Base-by-base conservation (phyloP, 2,329 filamentous ascomycete species). In the Xylaria sp. region DNA sequence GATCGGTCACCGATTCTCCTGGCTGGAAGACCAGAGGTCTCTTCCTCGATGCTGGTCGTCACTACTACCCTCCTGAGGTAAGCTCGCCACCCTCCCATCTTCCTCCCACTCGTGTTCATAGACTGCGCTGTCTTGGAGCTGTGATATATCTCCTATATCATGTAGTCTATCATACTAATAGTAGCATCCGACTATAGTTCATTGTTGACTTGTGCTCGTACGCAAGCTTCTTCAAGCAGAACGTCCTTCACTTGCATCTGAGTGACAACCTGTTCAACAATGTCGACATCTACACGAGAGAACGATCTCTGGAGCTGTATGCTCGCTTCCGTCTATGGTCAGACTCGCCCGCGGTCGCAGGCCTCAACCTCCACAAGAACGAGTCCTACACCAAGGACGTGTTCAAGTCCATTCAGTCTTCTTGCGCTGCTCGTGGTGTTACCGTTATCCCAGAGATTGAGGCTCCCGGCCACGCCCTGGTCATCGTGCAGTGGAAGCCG, bases 151-250 rank as follows among this genome's bases (percentile, higher is more conserved):
- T 48, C 49, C 44, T 1, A 53, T 23, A 37, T 35, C 2, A 0
- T 1, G 16, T 10, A 34, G 5, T 34, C 18, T 13, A 7, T 10
- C 7, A 19, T 44, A 11, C 23, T 42, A 42, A 42, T 7, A 6
- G 16, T 16, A 16, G 16, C 16, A n/a, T 46, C 30, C 23, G 23
- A 4, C 23, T 30, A 8, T n/a, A 71, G 11, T 85, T 83, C 62
- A 66, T 85, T 13, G 74, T 77, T 47, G 82, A 85, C n/a, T 72
- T 85, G 63, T 85, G 83, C 69, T 76, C 78, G 0, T 85, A 84
- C 68, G 79, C 83, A 62, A 84, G 82, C 34, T 85, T 82, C 67
- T 85, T 83, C 73, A 86, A 85, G 66, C 78, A 84, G 63, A 84
- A 83, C 62, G 78, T 78, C 1, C 80, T 85, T 55, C 83, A 85